A percentile compares a stretch with the other conserved stretches of the same genome.
phyloP scores from a whole-genome alignment of 768 basidiomycete genomes.

The Lactarius tabidus region DNA sequence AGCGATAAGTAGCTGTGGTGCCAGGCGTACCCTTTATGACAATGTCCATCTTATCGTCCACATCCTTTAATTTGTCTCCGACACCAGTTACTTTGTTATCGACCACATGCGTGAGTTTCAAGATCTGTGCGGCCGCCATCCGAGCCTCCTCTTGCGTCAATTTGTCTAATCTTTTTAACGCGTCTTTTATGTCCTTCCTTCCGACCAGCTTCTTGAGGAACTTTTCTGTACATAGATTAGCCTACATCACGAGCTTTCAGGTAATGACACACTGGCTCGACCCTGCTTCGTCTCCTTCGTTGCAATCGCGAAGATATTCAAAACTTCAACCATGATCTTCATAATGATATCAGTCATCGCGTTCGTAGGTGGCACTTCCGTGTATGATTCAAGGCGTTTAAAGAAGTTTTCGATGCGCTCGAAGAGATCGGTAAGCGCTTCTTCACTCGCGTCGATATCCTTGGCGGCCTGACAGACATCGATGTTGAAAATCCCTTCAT shows the following conservation, averaged over 20 bases:
- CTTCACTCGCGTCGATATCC: neutral
- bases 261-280: neutral
- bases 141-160: neutral
- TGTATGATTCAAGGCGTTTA: neutral
- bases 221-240: neutral
- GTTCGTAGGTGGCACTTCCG: neutral
- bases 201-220: neutral
- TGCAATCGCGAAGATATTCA: neutral
- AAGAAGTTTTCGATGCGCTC: neutral
- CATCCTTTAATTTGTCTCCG: neutral
- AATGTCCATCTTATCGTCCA: neutral
- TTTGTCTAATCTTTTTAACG: neutral
- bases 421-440: neutral
- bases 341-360: neutral
- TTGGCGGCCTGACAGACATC: neutral
- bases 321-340: neutral
- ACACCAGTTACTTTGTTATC: neutral
- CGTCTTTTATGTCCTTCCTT: neutral
- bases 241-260: neutral
- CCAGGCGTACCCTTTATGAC: neutral
- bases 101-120: neutral
- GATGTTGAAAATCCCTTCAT: neutral
- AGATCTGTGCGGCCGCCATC: neutral
- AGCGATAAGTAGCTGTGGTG: neutral
- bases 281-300: neutral